A percentile compares a stretch with the other conserved stretches of the same genome.
Evolutionary conservation across 805 yeast genomes (phyloP).

Genomic region (Cyberlindnera veronae): DNA sequence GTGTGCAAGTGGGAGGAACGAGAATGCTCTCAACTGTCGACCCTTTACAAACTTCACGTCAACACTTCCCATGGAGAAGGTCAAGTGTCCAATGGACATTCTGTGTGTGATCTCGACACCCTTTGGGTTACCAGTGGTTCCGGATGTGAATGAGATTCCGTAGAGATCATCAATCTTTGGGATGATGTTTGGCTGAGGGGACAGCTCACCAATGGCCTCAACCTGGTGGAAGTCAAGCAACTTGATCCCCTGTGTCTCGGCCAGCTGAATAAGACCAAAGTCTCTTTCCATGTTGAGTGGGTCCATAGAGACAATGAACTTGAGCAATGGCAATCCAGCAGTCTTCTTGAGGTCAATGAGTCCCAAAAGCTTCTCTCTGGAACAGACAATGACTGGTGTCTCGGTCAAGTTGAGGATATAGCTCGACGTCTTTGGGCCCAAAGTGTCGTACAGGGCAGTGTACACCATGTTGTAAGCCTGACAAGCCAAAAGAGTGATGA

Average conservation of each 20-base stretch:
- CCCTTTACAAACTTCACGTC: slow-evolving; percentile 6
- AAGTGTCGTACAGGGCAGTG: slow-evolving; percentile 42
- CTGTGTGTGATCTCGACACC: slow-evolving; percentile 51
- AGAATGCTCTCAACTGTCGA: slow-evolving; percentile 30
- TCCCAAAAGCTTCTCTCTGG: slow-evolving; percentile 41
- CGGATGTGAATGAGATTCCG: slow-evolving; percentile 62
- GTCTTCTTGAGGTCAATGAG: slow-evolving; percentile 39
- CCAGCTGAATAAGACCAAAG: slow-evolving; percentile 20
- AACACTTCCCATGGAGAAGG: slow-evolving; percentile 17
- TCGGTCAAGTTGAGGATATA: slow-evolving; percentile 50
- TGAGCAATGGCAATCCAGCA: slow-evolving; percentile 30
- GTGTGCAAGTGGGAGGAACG: slow-evolving; percentile 57
- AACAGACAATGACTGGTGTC: slow-evolving; percentile 46
- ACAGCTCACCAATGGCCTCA: slow-evolving; percentile 32
- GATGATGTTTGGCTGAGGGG: slow-evolving; percentile 30
- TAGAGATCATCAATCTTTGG: slow-evolving; percentile 40
- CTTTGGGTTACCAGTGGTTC: slow-evolving; percentile 65
- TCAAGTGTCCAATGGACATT: slow-evolving; percentile 40
- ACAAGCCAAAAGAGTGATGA: slow-evolving; percentile 54
- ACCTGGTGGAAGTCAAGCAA: slow-evolving; percentile 35
- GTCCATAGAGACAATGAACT: slow-evolving; percentile 48
- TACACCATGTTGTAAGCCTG: slow-evolving; percentile 42
- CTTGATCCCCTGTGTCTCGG: slow-evolving; percentile 28
- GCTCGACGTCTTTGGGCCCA: slow-evolving; percentile 47
- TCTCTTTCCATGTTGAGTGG: slow-evolving; percentile 29